Evolutionary conservation across 345 rosid species (phyloP), one percentile per base, ranked within the genome.

Genomic region (Leavenworthia alabamica): DNA sequence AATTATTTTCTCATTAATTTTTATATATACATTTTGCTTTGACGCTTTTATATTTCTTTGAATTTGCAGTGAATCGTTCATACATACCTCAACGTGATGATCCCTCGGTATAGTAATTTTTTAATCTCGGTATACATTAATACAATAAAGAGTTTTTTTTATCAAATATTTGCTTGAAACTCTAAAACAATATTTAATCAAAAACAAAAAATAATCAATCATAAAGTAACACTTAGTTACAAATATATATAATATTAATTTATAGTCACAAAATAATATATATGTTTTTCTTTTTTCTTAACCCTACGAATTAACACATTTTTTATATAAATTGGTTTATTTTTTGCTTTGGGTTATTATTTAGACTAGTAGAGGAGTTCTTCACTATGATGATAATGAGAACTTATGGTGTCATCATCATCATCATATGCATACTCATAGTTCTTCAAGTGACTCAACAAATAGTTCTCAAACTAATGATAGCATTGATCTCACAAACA

Each of bases 31-130:
- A 40, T 29, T 12, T 29, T 19, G 39, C 10, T 2, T 10, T 48
- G 8, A 52, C 32, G 27, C 6, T 41, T 53, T 20, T 4, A 6
- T 67, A 4, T 56, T 67, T 56, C 9, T 2, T 41, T 8, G 20
- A 19, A 39, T 22, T 5, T 67, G 14, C 36, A 67, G 72, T 32
- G 45, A 58, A 58, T 51, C 58, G 20, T 67, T 58, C 72, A 0
- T 58, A 22, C 60, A 58, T 49, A 40, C 47, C 72, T 58, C 36
- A 67, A 49, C 52, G 60, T 41, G 60, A 67, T 23, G 28, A 12
- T 49, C 45, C 45, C 3, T 67, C 53, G 72, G 72, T 67, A n/a
- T n/a, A n/a, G n/a, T n/a, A n/a, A n/a, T n/a, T n/a, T n/a, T n/a
- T n/a, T n/a, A n/a, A n/a, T n/a, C n/a, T n/a, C n/a, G n/a, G n/a